Evolutionary conservation across 257 asterid species (phyloP), one percentile per base, ranked within the genome.

Genomic region (Cruciata laevipes): DNA sequence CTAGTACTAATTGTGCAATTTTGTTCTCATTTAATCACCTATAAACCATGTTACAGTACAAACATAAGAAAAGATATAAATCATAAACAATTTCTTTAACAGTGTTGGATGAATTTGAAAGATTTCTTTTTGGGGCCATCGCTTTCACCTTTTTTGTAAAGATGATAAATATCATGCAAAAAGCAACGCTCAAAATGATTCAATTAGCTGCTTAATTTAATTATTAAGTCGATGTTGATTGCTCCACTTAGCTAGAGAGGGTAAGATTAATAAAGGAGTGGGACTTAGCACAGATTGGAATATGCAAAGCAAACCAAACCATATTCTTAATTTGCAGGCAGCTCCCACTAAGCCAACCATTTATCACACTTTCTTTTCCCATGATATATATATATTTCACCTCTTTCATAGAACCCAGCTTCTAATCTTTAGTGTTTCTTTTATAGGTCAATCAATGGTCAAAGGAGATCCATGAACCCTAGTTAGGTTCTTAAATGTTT

Each of bases 261-360:
- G 60, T 53, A 53, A 21, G 56, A 58, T n/a, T n/a, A n/a, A 9
- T 23, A 23, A 9, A 23, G 35, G 62, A 21, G 47, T 35, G 59
- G 51, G n/a, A 18, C 11, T 7, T 7, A 10, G 17, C 23, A 53
- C 76, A 73, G 71, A 61, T 53, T 3, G 71, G 72, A 52, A 68
- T 25, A n/a, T 73, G 65, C 73, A 27, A 31, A 44, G 20, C 59
- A 23, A n/a, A 30, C 6, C 30, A n/a, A 27, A 27, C 30, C 30
- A 27, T 27, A 27, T 27, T 27, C 30, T 27, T n/a, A n/a, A n/a
- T n/a, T 24, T 57, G 13, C 7, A 8, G 17, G 31, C 6, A 40
- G 44, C 64, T 67, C 35, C 68, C 37, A 52, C 67, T 24, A 12
- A 20, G 42, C 17, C 33, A 55, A 3, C 49, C 64, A 18, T 1